Base-by-base conservation (phyloP, 2,329 filamentous ascomycete species). In the Aspergillus fumigatiaffinis region DNA sequence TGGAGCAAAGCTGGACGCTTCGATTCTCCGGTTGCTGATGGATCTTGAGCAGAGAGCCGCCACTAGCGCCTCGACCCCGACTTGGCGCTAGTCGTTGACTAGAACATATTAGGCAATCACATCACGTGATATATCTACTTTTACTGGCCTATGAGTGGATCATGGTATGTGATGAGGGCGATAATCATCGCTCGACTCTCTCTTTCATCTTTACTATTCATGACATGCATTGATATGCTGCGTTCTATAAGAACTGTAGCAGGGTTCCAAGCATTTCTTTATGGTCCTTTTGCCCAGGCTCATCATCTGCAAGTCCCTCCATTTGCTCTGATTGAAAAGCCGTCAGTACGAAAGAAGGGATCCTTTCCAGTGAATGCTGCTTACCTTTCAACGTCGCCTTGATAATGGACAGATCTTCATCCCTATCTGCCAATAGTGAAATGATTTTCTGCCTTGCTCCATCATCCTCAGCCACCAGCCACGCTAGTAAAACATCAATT, bases 391-490 rank as follows among this genome's bases (percentile, higher is more conserved):
- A 75, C 25, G 90, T 92, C 20, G 68, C 74, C 63, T 81, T 85
- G 23, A 97, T 74, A 17, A 86, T 79, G 3, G 70, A 77, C 20
- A 96, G 69, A 7, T 80, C 78, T 68, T 91, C 87, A 63, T 89
- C 89, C 21, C 83, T 80, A 59, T 91, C 87, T 0, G 82, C 84
- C 44, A 97, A 76, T 3, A 89, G 74, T 23, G 80, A 76, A 51
- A 80, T 74, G 32, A 96, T 85, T 66, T 82, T 88, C 55, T 76
- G 79, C 65, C 81, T 84, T 1, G 91, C 90, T 0, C 90, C 91
- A 35, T 80, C 81, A 67, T 99, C 94, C 75, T 99, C 94, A 0
- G 92, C 94, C 7, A 91, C 82, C 32, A 97, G 80, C 94, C 94
- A 99, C 12, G 92, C 90, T 29, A 99, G 75, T 29, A 94, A 85